These are phyloP conservation scores for Mycena belliarum DNA, from an alignment of 768 basidiomycete genomes.

Conservation along the genomic window DNA sequence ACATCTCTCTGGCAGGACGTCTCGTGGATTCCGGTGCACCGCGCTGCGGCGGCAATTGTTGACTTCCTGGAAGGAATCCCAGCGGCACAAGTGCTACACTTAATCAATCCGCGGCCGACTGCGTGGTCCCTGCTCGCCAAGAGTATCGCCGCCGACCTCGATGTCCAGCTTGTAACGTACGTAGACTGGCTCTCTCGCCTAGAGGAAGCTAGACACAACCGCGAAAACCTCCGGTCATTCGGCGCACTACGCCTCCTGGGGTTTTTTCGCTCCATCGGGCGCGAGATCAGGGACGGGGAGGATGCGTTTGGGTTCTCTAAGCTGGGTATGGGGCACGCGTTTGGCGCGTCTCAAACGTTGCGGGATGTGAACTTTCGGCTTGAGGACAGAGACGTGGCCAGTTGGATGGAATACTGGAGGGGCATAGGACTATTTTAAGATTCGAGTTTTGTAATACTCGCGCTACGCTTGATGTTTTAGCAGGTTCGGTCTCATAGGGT, in stretches of 20 bases:
- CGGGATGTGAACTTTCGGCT: neutral
- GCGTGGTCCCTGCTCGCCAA: slow-evolving; percentile 23
- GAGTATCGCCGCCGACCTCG: slow-evolving; percentile 19
- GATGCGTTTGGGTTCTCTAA: slow-evolving; percentile 12
- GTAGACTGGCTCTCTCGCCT: slow-evolving; percentile 24
- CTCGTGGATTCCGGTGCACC: slow-evolving; percentile 29
- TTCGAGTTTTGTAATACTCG: too few relatives aligned
- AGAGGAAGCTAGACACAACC: neutral
- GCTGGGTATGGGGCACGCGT: neutral
- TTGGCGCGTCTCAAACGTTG: neutral
- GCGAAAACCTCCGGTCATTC: neutral
- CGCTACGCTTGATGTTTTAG: too few relatives aligned
- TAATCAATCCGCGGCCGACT: slow-evolving; percentile 27
- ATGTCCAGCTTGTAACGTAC: slow-evolving; percentile 28
- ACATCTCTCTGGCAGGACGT: slow-evolving; percentile 21
- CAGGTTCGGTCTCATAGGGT: too few relatives aligned
- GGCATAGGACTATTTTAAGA: neutral
- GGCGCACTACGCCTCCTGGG: neutral
- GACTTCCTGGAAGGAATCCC: slow-evolving; percentile 23
- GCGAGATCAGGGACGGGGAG: neutral
- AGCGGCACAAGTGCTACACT: slow-evolving; percentile 15
- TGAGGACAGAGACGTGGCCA: slow-evolving; percentile 4
- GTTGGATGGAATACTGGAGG: slow-evolving; percentile 22
- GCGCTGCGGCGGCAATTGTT: slow-evolving; percentile 26
- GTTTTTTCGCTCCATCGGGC: slow-evolving; percentile 1